Conservation (phyloP, 306 rosid species). For the Trifolium dubium region DNA sequence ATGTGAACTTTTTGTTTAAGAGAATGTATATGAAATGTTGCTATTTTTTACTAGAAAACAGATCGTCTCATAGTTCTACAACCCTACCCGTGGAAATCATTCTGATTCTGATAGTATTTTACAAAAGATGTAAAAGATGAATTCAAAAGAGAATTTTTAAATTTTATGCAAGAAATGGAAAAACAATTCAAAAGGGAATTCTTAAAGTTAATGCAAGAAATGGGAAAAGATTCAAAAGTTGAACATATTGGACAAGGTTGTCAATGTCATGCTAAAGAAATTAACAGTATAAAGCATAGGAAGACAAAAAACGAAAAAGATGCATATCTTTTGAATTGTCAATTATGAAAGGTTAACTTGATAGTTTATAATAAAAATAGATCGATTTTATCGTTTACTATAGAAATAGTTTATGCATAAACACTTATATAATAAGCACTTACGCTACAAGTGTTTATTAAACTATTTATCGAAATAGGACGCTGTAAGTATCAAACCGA, state of each 20-base stretch:
- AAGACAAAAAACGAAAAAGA: slow-evolving; percentile 24
- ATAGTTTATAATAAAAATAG: background rate
- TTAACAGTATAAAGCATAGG: slow-evolving; percentile 18
- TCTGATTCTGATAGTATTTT: background rate
- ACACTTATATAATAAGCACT: too few species aligned
- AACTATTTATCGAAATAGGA: too few species aligned
- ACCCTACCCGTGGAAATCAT: background rate
- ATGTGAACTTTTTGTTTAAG: too few species aligned
- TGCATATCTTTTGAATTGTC: slow-evolving; percentile 42
- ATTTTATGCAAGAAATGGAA: slow-evolving; percentile 33
- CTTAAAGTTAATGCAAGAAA: slow-evolving; percentile 39
- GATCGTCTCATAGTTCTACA: background rate
- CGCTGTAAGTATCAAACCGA: background rate
- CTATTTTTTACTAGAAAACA: too few species aligned
- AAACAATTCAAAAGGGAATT: slow-evolving; percentile 38
- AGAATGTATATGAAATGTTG: too few species aligned
- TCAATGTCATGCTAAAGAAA: slow-evolving; percentile 41
- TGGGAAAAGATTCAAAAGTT: slow-evolving; percentile 41
- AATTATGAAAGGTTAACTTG: slow-evolving; percentile 20
- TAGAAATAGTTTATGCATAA: too few species aligned
- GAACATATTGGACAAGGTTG: slow-evolving; percentile 48
- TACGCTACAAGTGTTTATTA: too few species aligned
- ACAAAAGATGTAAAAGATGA: slow-evolving; percentile 29
- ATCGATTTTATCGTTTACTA: too few species aligned
- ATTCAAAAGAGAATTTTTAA: slow-evolving; percentile 41